Percentiles rank a stretch among this genome's conserved stretches.
phyloP scores from a whole-genome alignment of 179 eudicot genomes.

The Beta lomatogona region DNA sequence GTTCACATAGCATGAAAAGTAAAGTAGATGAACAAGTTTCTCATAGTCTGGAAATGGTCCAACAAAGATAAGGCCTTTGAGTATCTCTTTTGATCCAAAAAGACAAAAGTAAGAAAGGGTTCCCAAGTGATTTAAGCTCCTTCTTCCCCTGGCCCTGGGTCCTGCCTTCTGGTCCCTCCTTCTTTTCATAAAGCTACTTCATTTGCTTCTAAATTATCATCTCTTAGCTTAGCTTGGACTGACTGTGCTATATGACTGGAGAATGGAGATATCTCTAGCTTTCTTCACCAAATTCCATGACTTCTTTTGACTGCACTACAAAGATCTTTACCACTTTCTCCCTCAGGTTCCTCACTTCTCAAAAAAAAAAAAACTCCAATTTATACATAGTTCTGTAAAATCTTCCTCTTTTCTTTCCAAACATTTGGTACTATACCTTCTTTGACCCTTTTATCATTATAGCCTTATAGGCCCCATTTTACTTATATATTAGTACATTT shows the following conservation, averaged over 20 bases:
- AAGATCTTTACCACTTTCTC: conserved; percentile 30
- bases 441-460: neutral
- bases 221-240: conserved; percentile 15
- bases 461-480: neutral
- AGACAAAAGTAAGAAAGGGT: conserved; percentile 28
- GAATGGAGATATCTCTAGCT: conserved; percentile 1
- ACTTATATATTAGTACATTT: neutral
- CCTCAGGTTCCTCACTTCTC: conserved; percentile 18
- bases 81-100: conserved; percentile 44
- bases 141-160: neutral
- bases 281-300: conserved; percentile 47
- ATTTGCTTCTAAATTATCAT: conserved; percentile 30
- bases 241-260: conserved; percentile 5
- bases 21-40: conserved; percentile 29
- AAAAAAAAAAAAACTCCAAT: neutral
- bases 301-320: conserved; percentile 51
- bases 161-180: conserved; percentile 6
- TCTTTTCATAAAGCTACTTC: conserved; percentile 45
- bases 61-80: conserved; percentile 44
- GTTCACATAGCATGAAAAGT: conserved; percentile 37
- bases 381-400: neutral
- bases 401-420: conserved; percentile 10
- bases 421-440: neutral
- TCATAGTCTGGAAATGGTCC: conserved; percentile 46
- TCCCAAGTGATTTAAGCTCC: conserved; percentile 8